Evolutionary conservation across 257 asterid species (phyloP).

Genomic region (Scutellaria barbata): DNA sequence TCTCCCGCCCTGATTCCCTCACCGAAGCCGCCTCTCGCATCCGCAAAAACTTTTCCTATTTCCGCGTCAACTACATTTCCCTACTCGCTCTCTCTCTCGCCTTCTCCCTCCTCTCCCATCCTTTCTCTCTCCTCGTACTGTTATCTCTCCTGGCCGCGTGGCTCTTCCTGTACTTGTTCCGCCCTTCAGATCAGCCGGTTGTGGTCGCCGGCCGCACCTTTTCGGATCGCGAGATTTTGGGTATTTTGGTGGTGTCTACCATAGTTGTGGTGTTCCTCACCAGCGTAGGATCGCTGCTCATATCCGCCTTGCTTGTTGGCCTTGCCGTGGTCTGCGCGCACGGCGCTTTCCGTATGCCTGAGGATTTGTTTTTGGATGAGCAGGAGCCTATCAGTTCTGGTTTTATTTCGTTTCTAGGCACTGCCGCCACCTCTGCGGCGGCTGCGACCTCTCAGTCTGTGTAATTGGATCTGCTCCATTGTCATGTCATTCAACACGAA

Average conservation of each 20-base stretch:
- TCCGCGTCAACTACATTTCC: conserved; percentile 82
- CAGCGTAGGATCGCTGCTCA: conserved; percentile 81
- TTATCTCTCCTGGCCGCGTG: conserved; percentile 71
- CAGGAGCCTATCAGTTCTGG: conserved; percentile 73
- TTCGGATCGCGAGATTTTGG: conserved; percentile 75
- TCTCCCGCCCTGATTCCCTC: conserved; percentile 84
- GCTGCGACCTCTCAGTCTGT: conserved; percentile 61
- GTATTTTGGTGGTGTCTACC: conserved; percentile 65
- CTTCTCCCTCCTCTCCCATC: conserved; percentile 83
- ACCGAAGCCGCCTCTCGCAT: conserved; percentile 90
- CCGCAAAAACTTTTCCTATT: conserved; percentile 72
- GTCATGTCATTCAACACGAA: conserved; percentile 17
- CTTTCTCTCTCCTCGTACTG: conserved; percentile 75
- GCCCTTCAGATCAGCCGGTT: conserved; percentile 80
- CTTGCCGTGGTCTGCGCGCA: conserved; percentile 70
- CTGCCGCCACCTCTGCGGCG: conserved; percentile 79
- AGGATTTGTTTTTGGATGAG: conserved; percentile 89
- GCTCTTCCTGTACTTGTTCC: conserved; percentile 74
- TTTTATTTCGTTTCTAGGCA: conserved; percentile 79
- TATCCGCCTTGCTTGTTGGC: conserved; percentile 75
- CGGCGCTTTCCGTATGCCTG: conserved; percentile 89
- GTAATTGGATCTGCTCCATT: conserved; percentile 21
- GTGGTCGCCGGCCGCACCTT: conserved; percentile 75
- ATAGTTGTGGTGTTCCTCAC: conserved; percentile 84
- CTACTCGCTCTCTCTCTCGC: conserved; percentile 72